Base-by-base conservation (phyloP, 78 protist species). In the Capsaspora owczarzaki region DNA sequence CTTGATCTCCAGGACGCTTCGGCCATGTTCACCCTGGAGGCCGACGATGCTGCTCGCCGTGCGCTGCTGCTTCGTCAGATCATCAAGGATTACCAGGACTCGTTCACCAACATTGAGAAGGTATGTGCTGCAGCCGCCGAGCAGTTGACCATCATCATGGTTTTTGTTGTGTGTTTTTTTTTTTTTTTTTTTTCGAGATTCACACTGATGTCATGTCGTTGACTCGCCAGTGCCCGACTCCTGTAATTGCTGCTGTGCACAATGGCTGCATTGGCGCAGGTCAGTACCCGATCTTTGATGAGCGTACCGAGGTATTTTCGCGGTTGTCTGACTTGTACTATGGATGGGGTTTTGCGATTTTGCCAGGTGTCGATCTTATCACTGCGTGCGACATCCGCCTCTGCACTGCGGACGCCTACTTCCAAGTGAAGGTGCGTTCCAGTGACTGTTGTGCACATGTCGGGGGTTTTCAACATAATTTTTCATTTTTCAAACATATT, bases 381-480 rank as follows among this genome's bases (percentile, higher is more conserved):
- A 61, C 87, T 42, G 90, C 93, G 27, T 75, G 85, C 56, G 93
- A 91, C 76, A 49, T 92, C 44, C 68, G 95, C 40, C 63, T 85
- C 27, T 71, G 89, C 78, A 71, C 83, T 2, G 12, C 23, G 0
- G 90, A 92, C 74, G 88, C 94, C 0, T 44, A 22, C 25, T 86
- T 92, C 72, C 66, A 56, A 25, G 25, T 56, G 4, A 56, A 56
- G 66, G 66, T 56, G n/a, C 16, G 56, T 49, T 14, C 5, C 51
- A 14, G 51, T 46, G 5, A 14, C 12, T 46, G 25, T 46, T 46
- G 51, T 46, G 5, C 51, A 12, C n/a, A 12, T 46, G 51, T 46
- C 25, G 51, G 25, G 5, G 51, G 5, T 46, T 46, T 46, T 5
- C 12, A 12, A n/a, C n/a, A n/a, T n/a, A n/a, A 46, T 46, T 46